A percentile compares a stretch with the other conserved stretches of the same genome.
Conservation (phyloP, 139 green algal species). For the Chlamydomonas sp. region DNA sequence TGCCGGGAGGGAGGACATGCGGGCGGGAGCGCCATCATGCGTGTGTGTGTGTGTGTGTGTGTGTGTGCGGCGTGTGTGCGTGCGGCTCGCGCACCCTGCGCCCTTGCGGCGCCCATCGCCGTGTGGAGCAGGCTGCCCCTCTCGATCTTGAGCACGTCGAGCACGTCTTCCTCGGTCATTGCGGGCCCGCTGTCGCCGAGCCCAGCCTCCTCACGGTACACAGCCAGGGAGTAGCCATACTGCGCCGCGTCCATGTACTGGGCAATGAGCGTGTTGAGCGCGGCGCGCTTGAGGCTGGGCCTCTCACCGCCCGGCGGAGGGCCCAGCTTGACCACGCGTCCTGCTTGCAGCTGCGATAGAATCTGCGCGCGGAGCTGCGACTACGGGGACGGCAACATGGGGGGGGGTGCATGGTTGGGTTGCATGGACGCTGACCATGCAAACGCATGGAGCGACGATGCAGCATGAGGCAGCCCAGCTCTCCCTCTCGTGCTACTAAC, state of each 20-base stretch:
- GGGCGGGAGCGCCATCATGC: neutral
- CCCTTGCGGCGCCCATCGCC: constrained; percentile 20
- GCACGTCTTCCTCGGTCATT: constrained; percentile 22
- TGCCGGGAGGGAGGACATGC: neutral
- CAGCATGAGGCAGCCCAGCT: no score
- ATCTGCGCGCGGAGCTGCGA: constrained; percentile 39
- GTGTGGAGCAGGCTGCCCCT: constrained; percentile 16
- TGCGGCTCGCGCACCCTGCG: constrained; percentile 7
- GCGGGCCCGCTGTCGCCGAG: neutral
- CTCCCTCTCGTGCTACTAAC: neutral
- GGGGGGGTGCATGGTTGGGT: neutral
- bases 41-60: neutral
- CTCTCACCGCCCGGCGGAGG: constrained; percentile 15
- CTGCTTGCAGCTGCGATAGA: constrained; percentile 33
- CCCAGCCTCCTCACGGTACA: constrained; percentile 44
- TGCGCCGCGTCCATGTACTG: constrained; percentile 37
- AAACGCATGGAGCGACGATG: no score
- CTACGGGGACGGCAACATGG: neutral
- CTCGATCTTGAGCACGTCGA: constrained; percentile 30
- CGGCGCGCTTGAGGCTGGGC: constrained; percentile 27
- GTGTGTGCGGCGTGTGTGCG: neutral
- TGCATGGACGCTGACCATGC: neutral
- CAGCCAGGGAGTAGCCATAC: constrained; percentile 43
- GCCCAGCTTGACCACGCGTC: constrained; percentile 16
- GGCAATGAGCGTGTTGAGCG: constrained; percentile 39